Base-by-base conservation (phyloP, 306 rosid genomes). In the Quercus variabilis region DNA sequence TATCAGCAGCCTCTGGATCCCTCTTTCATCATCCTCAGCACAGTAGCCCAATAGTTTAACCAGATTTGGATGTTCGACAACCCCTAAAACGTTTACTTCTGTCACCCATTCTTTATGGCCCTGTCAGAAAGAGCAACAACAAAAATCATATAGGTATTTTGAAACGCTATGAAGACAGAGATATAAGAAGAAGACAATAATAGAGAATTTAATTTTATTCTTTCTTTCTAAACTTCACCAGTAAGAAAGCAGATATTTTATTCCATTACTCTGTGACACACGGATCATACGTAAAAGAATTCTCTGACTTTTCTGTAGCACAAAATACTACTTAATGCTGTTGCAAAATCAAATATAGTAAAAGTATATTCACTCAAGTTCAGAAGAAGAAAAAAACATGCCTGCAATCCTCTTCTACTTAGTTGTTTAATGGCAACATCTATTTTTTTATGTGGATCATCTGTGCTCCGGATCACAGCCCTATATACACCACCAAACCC, bases 91-190 rank as follows among this genome's bases (percentile, higher is more conserved):
- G 69, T 89, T 84, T n/a, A 86, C 90, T 84, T 89, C 92, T 31
- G 90, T 89, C 78, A 89, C 90, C 92, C 92, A 89, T 80, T 89
- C 92, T 83, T 86, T 89, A 75, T 89, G 92, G 33, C 92, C 92
- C 92, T 89, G 80, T 76, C 74, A 52, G 60, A 74, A 59, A 38
- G 25, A 52, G 19, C 25, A 49, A 4, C 7, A 51, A 77, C 20
- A 19, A 23, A 41, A 74, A 69, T 74, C 46, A 64, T 28, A 55
- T 23, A 18, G 7, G 23, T 52, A 17, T 21, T 76, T 71, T 71
- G 54, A 77, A 64, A 54, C 28, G 20, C 51, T 19, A 38, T 49
- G 9, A 33, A 68, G 52, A 35, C 65, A 71, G 60, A 18, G 35
- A 65, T 11, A 30, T 1, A 6, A 55, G 21, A 33, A 30, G 30